phyloP scores from a whole-genome alignment of 768 basidiomycete genomes.

The Termitomyces sp. region DNA sequence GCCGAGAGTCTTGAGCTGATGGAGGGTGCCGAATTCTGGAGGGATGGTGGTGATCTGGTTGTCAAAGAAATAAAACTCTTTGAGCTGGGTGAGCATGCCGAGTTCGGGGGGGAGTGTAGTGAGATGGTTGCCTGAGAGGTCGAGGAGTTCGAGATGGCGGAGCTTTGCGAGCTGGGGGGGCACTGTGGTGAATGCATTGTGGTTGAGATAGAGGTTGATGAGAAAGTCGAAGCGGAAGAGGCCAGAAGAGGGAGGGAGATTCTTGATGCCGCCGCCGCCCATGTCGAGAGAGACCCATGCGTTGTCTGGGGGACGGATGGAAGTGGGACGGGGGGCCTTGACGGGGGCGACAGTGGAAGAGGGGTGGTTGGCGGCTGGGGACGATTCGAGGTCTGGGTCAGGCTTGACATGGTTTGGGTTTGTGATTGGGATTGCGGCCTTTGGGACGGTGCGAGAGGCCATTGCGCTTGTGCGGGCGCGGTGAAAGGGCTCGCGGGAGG shows the following conservation, averaged over 20 bases:
- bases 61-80: conserved; percentile 94
- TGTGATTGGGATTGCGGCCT: conserved; percentile 86
- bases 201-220: conserved; percentile 92
- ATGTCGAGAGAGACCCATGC: conserved; percentile 92
- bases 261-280: conserved; percentile 93
- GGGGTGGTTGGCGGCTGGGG: conserved; percentile 50
- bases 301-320: conserved; percentile 61
- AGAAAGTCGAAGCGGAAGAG: conserved; percentile 90
- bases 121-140: conserved; percentile 87
- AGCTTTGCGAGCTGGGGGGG: conserved; percentile 82
- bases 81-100: conserved; percentile 84
- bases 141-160: conserved; percentile 82
- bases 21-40: conserved; percentile 80
- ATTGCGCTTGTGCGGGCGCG: conserved; percentile 94
- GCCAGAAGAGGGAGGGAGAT: conserved; percentile 70
- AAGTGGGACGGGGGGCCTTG: conserved; percentile 59
- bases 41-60: conserved; percentile 87
- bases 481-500: conserved; percentile 85
- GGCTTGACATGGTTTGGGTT: conserved; percentile 92
- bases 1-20: conserved; percentile 89
- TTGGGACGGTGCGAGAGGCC: conserved; percentile 81
- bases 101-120: conserved; percentile 75
- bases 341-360: conserved; percentile 75
- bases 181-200: conserved; percentile 76
- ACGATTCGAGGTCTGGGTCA: conserved; percentile 16